Base-by-base conservation (phyloP, 768 basidiomycete species). In the Boletus coccyginus region DNA sequence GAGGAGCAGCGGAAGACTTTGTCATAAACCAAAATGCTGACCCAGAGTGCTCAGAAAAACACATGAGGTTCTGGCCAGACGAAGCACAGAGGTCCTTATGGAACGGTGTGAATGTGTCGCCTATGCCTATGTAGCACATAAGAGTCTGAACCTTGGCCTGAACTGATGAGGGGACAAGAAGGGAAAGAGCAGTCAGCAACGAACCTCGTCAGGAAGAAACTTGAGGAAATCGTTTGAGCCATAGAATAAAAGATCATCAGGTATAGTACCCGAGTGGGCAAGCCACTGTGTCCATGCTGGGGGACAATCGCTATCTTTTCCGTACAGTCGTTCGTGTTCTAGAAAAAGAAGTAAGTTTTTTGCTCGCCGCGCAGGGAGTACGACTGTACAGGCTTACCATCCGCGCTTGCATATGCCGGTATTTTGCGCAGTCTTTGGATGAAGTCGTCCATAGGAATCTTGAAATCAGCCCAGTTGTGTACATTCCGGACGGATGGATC, bases 21-120 rank as follows among this genome's bases (percentile, higher is more conserved):
- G 92, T 91, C 88, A 94, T 90, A 71, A 93, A 92, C 92, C 91
- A 93, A 65, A 85, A 90, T 1, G 90, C 86, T 2, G 85, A 87
- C 0, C 86, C 90, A 40, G 72, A 78, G 24, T 83, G 73, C 65
- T 90, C 88, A 0, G 91, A 82, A 66, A 88, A 87, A 63, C 86
- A 87, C 91, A 94, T 93, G 21, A 94, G 73, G 66, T 94, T 94
- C 52, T 93, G 91, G 11, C 92, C 91, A 7, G 87, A 86, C 5
- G 90, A 92, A 2, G 82, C 90, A 62, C 91, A 94, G 0, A 87
- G 78, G 70, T 94, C 91, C 66, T 92, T 93, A 66, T 94, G 92
- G 54, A 83, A 87, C 1, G 91, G 86, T 0, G 92, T 94, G 68
- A 83, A 92, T 0, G 92, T 93, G 58, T 90, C 91, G 0, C 87